A percentile compares a stretch with the other conserved stretches of the same genome.
Conservation (phyloP, 2,329 filamentous ascomycete species). For the Cladophialophora chaetospira region DNA sequence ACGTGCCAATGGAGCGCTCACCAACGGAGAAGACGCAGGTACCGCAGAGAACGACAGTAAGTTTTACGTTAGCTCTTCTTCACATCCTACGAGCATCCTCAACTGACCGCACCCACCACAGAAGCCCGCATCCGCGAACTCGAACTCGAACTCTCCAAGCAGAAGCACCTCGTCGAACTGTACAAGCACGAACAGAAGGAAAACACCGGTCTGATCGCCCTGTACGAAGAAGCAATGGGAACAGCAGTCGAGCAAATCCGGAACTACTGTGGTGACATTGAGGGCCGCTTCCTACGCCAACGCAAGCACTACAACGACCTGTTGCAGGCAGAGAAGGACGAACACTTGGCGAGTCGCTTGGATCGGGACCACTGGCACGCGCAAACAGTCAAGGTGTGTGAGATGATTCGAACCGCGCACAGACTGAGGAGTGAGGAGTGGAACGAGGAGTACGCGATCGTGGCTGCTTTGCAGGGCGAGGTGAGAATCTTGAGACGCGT, state of each 20-base stretch:
- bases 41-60: slow-evolving; percentile 27
- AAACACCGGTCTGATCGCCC: slow-evolving; percentile 50
- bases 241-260: slow-evolving; percentile 54
- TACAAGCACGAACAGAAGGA: slow-evolving; percentile 51
- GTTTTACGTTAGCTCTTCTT: neutral
- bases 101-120: slow-evolving; percentile 30
- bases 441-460: slow-evolving; percentile 45
- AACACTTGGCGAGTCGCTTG: slow-evolving; percentile 51
- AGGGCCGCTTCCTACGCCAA: slow-evolving; percentile 50
- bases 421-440: slow-evolving; percentile 53
- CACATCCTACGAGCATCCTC: neutral
- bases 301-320: slow-evolving; percentile 54
- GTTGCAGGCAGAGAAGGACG: slow-evolving; percentile 53
- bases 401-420: slow-evolving; percentile 53
- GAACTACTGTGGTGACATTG: slow-evolving; percentile 53
- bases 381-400: slow-evolving; percentile 49
- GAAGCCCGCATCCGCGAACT: slow-evolving; percentile 52
- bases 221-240: slow-evolving; percentile 51
- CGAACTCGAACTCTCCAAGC: slow-evolving; percentile 49
- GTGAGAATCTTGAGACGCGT: slow-evolving; percentile 51
- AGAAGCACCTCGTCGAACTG: slow-evolving; percentile 46
- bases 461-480: slow-evolving; percentile 52
- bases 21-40: slow-evolving; percentile 15
- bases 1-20: slow-evolving; percentile 43
- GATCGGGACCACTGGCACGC: slow-evolving; percentile 54